Conservation (phyloP, 1,284 basidiomycete species). For the Puccinia triticina region DNA sequence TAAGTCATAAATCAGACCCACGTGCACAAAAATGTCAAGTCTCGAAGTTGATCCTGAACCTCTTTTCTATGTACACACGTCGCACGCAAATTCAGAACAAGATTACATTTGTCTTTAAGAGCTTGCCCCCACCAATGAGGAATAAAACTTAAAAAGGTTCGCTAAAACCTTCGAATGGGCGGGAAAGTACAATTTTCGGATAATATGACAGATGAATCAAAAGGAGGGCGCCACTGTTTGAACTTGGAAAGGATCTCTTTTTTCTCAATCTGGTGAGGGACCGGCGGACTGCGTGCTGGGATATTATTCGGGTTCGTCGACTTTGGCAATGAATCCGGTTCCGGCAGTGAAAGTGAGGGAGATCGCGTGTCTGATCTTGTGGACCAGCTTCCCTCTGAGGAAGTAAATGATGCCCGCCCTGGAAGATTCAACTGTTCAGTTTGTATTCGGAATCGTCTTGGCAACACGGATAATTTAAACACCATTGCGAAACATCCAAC, state of each 20-base stretch:
- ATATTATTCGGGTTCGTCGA: background rate
- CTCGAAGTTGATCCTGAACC: too few species aligned
- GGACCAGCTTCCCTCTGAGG: conserved; percentile 21
- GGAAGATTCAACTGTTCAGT: background rate
- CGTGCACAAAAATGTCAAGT: too few species aligned
- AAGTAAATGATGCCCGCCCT: background rate
- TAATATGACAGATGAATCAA: background rate
- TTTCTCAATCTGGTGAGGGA: background rate
- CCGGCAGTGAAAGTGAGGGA: background rate
- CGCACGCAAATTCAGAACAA: too few species aligned
- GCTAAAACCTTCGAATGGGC: background rate
- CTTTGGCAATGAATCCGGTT: background rate
- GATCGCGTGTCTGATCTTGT: background rate
- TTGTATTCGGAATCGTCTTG: background rate
- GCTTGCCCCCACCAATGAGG: background rate
- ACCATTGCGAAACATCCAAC: background rate
- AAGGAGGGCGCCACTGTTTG: background rate
- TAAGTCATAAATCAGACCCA: too few species aligned
- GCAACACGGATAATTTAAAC: background rate
- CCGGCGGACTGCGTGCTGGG: background rate
- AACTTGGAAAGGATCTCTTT: conserved; percentile 10
- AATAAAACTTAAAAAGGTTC: background rate
- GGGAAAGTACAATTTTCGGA: background rate
- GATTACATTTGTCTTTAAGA: background rate
- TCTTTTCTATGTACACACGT: too few species aligned